Conservation (phyloP, 2,329 filamentous ascomycete genomes). For the Clarireedia paspali region DNA sequence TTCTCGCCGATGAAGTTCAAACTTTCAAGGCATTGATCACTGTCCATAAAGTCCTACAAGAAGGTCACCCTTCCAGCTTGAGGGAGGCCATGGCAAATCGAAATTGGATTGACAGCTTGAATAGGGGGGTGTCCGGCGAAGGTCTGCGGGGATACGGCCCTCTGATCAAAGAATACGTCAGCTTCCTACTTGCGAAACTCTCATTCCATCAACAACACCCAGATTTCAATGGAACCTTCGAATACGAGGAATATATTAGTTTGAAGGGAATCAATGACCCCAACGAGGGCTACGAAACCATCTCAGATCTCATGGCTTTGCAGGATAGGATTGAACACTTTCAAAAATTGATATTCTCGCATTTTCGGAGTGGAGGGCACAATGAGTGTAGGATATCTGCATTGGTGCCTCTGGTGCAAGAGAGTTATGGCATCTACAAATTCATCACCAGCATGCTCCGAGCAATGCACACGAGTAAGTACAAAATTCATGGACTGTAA, state of each 20-base stretch:
- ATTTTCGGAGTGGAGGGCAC: constrained; percentile 84
- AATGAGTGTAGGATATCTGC: constrained; percentile 97
- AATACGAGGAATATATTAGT: constrained; percentile 98
- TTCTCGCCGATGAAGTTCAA: constrained; percentile 95
- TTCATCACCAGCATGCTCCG: constrained; percentile 99
- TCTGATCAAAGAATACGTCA: constrained; percentile 93
- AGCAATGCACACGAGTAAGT: constrained; percentile 89
- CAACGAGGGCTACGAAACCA: constrained; percentile 96
- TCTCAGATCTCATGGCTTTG: constrained; percentile 89
- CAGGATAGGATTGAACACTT: constrained; percentile 99
- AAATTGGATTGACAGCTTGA: constrained; percentile 87
- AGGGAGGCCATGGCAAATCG: constrained; percentile 84
- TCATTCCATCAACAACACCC: constrained; percentile 95
- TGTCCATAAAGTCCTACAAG: constrained; percentile 93
- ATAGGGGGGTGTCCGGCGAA: constrained; percentile 73
- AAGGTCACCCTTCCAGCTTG: constrained; percentile 82
- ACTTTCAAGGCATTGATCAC: constrained; percentile 98
- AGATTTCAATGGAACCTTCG: constrained; percentile 97
- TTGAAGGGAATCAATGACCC: constrained; percentile 97
- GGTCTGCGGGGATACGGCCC: constrained; percentile 85
- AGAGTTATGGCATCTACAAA: constrained; percentile 99
- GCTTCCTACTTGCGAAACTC: constrained; percentile 88
- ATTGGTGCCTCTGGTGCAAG: constrained; percentile 85
- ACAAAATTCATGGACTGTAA: background rate
- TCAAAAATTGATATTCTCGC: constrained; percentile 96